Base-by-base conservation (phyloP, 495 filamentous ascomycete genomes). In the Penicillium mononematosum region DNA sequence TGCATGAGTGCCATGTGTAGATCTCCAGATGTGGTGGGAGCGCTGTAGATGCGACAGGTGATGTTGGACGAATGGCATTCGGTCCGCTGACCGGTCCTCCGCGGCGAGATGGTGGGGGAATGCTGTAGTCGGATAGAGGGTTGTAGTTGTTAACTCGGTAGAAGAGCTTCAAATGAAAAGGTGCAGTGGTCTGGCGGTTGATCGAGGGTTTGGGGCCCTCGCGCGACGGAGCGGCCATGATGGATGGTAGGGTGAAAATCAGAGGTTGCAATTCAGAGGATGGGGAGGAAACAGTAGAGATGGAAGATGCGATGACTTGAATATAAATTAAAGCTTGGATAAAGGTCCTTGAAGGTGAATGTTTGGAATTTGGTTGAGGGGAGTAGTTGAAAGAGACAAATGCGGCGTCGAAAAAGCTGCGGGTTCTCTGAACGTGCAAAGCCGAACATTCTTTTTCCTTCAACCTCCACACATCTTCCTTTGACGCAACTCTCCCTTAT, bases 121-220 rank as follows among this genome's bases (percentile, higher is more conserved):
- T 46, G 19, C 66, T 61, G 53, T 73, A 75, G 66, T 75, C 71
- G 45, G 71, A 68, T 39, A 75, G 66, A 39, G 81, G 79, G 77
- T 92, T 88, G 63, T 87, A 95, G 43, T 79, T 79, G 63, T 86
- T 83, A 7, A 75, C 79, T 56, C 85, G 82, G 75, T 95, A 95
- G 78, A 93, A 96, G 62, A 97, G 83, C 69, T 89, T 93, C 16
- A 98, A 80, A 65, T 92, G 85, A 77, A 97, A 96, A 39, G 94
- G 94, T 2, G 88, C 85, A 32, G 87, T 91, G 41, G 83, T 78
- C 75, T 91, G 84, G 68, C 91, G 84, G 73, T 91, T 83, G 58
- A 76, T 72, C 36, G 63, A 50, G 41, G 67, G 55, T 53, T 66
- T 71, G 48, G 65, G 51, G 55, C 60, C 62, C 44, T 69, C 63